Percentiles rank a stretch among this genome's conserved stretches.
phyloP scores from a whole-genome alignment of 257 asterid species.

The Buddleja alternifolia region DNA sequence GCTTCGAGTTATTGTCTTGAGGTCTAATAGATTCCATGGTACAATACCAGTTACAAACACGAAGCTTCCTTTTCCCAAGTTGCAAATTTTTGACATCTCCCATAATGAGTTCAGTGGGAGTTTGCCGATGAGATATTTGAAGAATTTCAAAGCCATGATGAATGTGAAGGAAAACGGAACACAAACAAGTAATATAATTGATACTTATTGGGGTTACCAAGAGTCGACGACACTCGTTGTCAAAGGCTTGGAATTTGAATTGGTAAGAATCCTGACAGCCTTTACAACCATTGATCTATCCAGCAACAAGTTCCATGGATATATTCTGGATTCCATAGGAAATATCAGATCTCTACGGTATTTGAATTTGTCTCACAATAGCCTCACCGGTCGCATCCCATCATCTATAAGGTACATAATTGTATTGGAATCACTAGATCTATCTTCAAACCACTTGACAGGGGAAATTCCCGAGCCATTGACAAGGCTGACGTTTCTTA shows the following conservation, averaged over 20 bases:
- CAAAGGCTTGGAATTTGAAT: not conserved
- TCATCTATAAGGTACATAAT: slow-evolving; percentile 6
- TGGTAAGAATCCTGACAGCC: not conserved
- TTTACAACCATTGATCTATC: slow-evolving; percentile 24
- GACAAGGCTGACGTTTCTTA: slow-evolving; percentile 22
- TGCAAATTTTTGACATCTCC: slow-evolving; percentile 34
- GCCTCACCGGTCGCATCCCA: slow-evolving; percentile 35
- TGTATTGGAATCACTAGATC: slow-evolving; percentile 37
- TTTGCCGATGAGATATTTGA: slow-evolving; percentile 5
- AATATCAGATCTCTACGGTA: not conserved
- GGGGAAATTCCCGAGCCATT: slow-evolving; percentile 40
- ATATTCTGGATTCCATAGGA: slow-evolving; percentile 15
- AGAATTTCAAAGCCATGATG: slow-evolving; percentile 29
- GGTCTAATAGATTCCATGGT: slow-evolving; percentile 32
- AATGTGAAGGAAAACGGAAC: not conserved
- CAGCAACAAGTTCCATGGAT: not conserved
- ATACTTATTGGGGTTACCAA: not conserved
- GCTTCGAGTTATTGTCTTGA: slow-evolving; percentile 39
- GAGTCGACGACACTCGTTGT: not conserved
- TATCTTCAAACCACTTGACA: slow-evolving; percentile 27
- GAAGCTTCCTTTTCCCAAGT: slow-evolving; percentile 22
- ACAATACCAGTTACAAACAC: slow-evolving; percentile 7
- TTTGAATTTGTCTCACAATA: slow-evolving; percentile 34
- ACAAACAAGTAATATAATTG: not conserved
- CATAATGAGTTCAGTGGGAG: slow-evolving; percentile 33